phyloP scores from a whole-genome alignment of 2,329 filamentous ascomycete genomes.

The Blumeria graminis region DNA sequence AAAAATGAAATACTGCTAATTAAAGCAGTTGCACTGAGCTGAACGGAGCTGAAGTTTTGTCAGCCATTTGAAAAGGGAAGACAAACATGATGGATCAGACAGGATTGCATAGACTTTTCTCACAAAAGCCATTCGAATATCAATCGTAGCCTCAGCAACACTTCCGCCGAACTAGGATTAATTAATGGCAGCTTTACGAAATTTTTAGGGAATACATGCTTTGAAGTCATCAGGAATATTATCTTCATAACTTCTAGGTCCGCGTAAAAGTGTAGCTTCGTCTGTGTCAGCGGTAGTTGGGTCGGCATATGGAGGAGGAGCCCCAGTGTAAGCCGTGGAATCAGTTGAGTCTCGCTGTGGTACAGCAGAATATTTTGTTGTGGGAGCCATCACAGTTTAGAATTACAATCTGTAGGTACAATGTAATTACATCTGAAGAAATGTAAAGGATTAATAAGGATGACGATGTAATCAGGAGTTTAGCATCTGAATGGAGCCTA shows the following conservation, averaged over 20 bases:
- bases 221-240: slow-evolving; percentile 96
- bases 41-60: slow-evolving; percentile 36
- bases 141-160: slow-evolving; percentile 78
- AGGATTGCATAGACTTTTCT: slow-evolving; percentile 96
- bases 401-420: no score
- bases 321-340: slow-evolving; percentile 36
- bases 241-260: slow-evolving; percentile 58
- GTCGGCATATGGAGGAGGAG: slow-evolving; percentile 61
- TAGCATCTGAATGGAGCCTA: no score
- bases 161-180: slow-evolving; percentile 56
- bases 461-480: no score
- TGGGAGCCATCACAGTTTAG: slow-evolving; percentile 35
- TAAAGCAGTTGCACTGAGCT: slow-evolving; percentile 50
- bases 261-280: slow-evolving; percentile 33
- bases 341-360: slow-evolving; percentile 73
- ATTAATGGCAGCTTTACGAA: slow-evolving; percentile 4
- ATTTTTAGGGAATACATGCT: slow-evolving; percentile 20
- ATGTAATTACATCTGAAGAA: no score
- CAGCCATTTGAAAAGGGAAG: neutral
- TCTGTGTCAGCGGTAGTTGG: slow-evolving; percentile 29
- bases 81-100: slow-evolving; percentile 18
- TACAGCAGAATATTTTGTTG: slow-evolving; percentile 60
- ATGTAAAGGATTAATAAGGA: no score
- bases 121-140: slow-evolving; percentile 91
- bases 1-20: slow-evolving; percentile 74